A percentile compares a stretch with the other conserved stretches of the same genome.
Evolutionary conservation across 306 rosid species (phyloP).

Genomic region (Alnus glutinosa): DNA sequence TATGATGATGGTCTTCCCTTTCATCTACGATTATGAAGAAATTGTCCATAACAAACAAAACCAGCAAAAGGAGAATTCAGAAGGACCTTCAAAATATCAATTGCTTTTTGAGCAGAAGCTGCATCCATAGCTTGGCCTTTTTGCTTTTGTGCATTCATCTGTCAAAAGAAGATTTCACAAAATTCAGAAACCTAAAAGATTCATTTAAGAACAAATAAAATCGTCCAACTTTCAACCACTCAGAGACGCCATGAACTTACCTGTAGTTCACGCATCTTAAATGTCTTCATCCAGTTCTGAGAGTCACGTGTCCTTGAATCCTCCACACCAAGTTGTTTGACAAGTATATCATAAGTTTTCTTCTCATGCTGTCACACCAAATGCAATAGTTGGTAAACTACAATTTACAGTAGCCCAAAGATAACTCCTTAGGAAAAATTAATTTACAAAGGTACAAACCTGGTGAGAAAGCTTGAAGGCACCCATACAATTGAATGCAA

Average conservation of each 20-base stretch:
- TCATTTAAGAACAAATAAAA: background rate
- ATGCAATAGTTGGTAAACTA: conserved; percentile 25
- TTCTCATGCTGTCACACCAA: conserved; percentile 78
- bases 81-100: conserved; percentile 84
- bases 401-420: too few species aligned
- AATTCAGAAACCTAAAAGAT: background rate
- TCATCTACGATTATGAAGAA: background rate
- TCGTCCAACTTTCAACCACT: background rate
- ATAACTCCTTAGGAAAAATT: conserved; percentile 3
- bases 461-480: conserved; percentile 97
- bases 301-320: conserved; percentile 96
- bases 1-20: background rate
- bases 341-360: conserved; percentile 90
- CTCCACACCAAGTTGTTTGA: conserved; percentile 96
- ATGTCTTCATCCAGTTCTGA: conserved; percentile 92
- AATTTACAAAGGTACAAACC: conserved; percentile 41
- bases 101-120: conserved; percentile 83
- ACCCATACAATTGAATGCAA: conserved; percentile 97
- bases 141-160: conserved; percentile 95
- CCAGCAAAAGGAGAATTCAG: conserved; percentile 2
- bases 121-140: conserved; percentile 91
- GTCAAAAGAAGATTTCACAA: conserved; percentile 19
- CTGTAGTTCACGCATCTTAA: conserved; percentile 95
- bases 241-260: conserved; percentile 31
- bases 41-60: conserved; percentile 10